Conservation (phyloP, 495 filamentous ascomycete species). For the Ramalina peruviana region DNA sequence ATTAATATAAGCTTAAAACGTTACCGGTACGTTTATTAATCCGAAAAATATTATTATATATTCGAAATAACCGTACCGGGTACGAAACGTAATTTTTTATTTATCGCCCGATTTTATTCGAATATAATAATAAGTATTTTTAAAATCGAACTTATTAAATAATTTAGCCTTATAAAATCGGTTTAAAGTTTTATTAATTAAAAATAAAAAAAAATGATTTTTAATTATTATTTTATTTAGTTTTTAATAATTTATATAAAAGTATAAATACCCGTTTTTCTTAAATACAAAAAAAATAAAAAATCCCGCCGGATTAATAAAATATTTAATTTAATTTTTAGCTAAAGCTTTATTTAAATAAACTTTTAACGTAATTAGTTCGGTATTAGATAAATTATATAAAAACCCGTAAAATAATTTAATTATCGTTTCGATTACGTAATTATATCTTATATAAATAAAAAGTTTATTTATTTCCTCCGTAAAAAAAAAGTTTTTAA, state of each 20-base stretch:
- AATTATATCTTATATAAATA: background rate
- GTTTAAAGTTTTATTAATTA: background rate
- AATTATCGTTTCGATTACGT: background rate
- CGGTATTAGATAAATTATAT: background rate
- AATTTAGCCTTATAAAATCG: background rate
- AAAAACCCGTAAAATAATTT: background rate
- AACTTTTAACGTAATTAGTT: background rate
- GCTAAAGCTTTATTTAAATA: background rate
- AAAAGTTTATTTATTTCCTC: background rate
- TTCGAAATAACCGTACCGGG: background rate
- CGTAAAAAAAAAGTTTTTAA: background rate
- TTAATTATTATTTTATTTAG: background rate
- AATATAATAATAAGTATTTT: too few species aligned
- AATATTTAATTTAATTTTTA: background rate
- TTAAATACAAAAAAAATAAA: too few species aligned
- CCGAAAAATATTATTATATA: background rate
- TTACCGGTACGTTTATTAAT: background rate
- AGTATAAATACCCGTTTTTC: background rate
- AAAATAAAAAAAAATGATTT: background rate
- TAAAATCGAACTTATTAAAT: too few species aligned
- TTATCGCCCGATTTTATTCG: too few species aligned
- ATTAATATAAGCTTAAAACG: background rate
- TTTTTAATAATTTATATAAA: background rate
- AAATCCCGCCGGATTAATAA: too few species aligned
- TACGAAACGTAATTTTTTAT: background rate